Base-by-base conservation (phyloP, 306 rosid species). In the Glycine latifolia region DNA sequence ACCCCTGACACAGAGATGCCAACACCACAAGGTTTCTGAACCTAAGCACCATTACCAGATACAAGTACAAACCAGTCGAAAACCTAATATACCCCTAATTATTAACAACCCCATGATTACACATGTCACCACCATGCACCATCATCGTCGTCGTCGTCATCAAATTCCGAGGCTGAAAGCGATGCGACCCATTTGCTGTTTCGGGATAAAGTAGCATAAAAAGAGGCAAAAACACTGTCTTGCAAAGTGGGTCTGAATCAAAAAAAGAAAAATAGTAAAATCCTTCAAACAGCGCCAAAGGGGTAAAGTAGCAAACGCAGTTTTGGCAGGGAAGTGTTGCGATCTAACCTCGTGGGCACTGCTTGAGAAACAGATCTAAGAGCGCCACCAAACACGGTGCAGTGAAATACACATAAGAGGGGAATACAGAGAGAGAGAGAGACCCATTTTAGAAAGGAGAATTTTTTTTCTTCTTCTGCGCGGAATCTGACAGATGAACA, bases 301-400 rank as follows among this genome's bases (percentile, higher is more conserved):
- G 61, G 31, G 56, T 20, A 52, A 71, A 60, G 63, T 10, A 26
- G 15, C 20, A 53, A 63, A 37, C 10, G 49, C 12, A 14, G 71
- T 37, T 65, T 65, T 65, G 49, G 71, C 1, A 1, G 71, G 47
- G 8, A 65, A 65, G 37, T 65, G 56, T 66, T 58, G 46, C 82
- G 88, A 87, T 85, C 90, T 87, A 77, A 87, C 83, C 87, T 79
- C 67, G 53, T 41, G 70, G 44, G 14, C 26, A 67, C 46, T 50
- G 83, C 54, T 47, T 7, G 14, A 73, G 79, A 47, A 10, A 85
- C 83, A 68, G 87, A 84, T 79, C 84, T 73, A 75, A 52, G 16
- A 68, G 59, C 11, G 17, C 20, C 11, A 65, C 20, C 11, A 65
- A 65, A 65, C 3, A 14, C 6, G 26, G 71, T 50, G 39, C 58